phyloP scores from a whole-genome alignment of 345 rosid genomes.

The Gynandropsis gynandra region DNA sequence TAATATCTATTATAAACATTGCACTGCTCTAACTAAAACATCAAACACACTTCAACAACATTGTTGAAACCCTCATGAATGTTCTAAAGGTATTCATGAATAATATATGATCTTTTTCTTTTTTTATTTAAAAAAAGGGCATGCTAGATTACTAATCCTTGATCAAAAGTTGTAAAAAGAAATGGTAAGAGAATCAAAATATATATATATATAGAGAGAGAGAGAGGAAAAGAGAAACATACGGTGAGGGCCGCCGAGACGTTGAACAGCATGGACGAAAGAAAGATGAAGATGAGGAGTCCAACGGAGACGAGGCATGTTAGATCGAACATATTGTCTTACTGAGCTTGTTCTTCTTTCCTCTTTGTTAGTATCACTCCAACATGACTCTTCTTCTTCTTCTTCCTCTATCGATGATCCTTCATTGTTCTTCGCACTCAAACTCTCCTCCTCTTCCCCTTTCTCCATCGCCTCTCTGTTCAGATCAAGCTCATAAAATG shows the following conservation, averaged over 20 bases:
- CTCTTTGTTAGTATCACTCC: conserved; percentile 15
- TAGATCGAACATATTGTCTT: conserved; percentile 68
- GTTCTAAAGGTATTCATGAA: background rate
- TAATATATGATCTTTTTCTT: too few species aligned
- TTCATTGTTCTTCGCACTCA: conserved; percentile 22
- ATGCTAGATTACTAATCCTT: too few species aligned
- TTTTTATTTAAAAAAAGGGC: too few species aligned
- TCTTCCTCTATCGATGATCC: conserved; percentile 25
- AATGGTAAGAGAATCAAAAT: background rate
- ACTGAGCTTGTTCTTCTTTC: conserved; percentile 25
- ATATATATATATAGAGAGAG: background rate
- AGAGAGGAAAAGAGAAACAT: conserved; percentile 13
- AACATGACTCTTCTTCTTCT: conserved; percentile 15
- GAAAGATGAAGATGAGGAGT: conserved; percentile 76
- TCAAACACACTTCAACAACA: too few species aligned
- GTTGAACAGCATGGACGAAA: conserved; percentile 66
- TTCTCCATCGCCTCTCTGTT: conserved; percentile 32
- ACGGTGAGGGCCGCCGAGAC: conserved; percentile 93
- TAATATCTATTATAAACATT: too few species aligned
- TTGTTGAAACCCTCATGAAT: too few species aligned
- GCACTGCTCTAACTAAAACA: too few species aligned
- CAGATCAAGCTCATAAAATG: conserved; percentile 38
- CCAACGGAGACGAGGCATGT: conserved; percentile 81
- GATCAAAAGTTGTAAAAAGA: too few species aligned
- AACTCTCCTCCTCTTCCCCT: too few species aligned